Percentiles rank a stretch among this genome's conserved stretches.
These are phyloP conservation scores for Lepiota brunneoincarnata DNA, from an alignment of 768 basidiomycete genomes.

Conservation along the genomic window DNA sequence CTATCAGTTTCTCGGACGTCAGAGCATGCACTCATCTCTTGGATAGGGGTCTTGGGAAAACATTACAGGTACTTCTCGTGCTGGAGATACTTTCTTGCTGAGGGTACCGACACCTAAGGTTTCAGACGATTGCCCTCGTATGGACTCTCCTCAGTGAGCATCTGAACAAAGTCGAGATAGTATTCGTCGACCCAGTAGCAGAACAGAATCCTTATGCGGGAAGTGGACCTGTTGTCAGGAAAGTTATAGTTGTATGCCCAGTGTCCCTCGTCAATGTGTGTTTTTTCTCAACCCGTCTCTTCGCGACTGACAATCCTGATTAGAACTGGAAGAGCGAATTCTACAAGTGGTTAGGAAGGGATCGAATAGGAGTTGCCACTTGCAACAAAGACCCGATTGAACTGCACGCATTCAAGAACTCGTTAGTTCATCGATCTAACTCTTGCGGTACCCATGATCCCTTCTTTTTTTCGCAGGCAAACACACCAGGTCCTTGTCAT, in stretches of 20 bases:
- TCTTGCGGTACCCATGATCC: not conserved
- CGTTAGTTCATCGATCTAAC: constrained; percentile 39
- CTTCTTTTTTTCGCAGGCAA: constrained; percentile 39
- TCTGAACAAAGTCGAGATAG: not conserved
- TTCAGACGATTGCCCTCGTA: constrained; percentile 83
- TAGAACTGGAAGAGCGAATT: constrained; percentile 97
- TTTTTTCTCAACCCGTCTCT: constrained; percentile 7
- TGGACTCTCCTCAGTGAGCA: constrained; percentile 88
- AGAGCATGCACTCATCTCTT: constrained; percentile 8
- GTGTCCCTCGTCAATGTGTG: constrained; percentile 83
- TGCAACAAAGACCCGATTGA: constrained; percentile 46
- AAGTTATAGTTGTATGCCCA: constrained; percentile 91
- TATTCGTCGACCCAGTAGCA: constrained; percentile 25
- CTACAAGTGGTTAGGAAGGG: constrained; percentile 80
- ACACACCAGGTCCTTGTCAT: constrained; percentile 87
- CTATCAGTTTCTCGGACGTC: constrained; percentile 14
- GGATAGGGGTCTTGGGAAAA: constrained; percentile 93
- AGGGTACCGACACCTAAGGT: not conserved
- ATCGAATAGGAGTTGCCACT: constrained; percentile 43
- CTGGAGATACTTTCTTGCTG: not conserved
- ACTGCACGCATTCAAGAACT: constrained; percentile 71
- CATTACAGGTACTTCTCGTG: constrained; percentile 55
- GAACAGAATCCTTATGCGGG: constrained; percentile 82
- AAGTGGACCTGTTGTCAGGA: constrained; percentile 57
- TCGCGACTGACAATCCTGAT: constrained; percentile 1